Base-by-base conservation (phyloP, 2,329 filamentous ascomycete species). In the Chalara sp. region DNA sequence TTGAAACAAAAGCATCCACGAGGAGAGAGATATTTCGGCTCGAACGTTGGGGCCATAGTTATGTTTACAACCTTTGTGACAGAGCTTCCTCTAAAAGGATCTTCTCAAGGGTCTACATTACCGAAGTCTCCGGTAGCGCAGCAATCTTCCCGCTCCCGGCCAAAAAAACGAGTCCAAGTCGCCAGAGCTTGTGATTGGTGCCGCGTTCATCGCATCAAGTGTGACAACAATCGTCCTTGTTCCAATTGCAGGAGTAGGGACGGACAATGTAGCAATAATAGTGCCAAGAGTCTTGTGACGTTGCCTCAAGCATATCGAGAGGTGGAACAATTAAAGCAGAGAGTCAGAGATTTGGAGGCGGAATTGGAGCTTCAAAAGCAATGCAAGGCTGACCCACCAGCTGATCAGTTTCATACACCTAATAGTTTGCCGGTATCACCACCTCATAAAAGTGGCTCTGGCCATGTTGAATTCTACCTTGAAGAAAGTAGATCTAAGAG, bases 141-240 rank as follows among this genome's bases (percentile, higher is more conserved):
- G 5, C 51, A 43, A 32, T 39, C 48, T 11, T 48, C 44, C 5
- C 48, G 48, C n/a, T 48, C 48, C 13, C 52, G 46, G 12, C 51
- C 45, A 42, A 30, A 46, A 31, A 57, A 57, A 39, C 57, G 65
- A 21, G 56, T 55, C 21, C 63, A 67, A 50, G 65, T 68, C 12
- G 57, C 60, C 5, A 56, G 62, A 56, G 71, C 67, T 43, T 72
- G 71, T 60, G 64, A 67, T 52, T 66, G 66, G 61, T 73, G 71
- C 54, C 69, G 70, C 3, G 60, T 67, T 44, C 65, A 72, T 48
- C 66, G 71, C 12, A 64, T 71, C 46, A 72, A 71, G 57, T 73
- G 71, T 57, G 69, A 72, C 56, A 65, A 63, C 47, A 61, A 61
- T 29, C 54, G 63, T 47, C 70, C 71, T 7, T 73, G 70, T 58